phyloP scores from a whole-genome alignment of 345 rosid species.

The Euclidium syriacum region DNA sequence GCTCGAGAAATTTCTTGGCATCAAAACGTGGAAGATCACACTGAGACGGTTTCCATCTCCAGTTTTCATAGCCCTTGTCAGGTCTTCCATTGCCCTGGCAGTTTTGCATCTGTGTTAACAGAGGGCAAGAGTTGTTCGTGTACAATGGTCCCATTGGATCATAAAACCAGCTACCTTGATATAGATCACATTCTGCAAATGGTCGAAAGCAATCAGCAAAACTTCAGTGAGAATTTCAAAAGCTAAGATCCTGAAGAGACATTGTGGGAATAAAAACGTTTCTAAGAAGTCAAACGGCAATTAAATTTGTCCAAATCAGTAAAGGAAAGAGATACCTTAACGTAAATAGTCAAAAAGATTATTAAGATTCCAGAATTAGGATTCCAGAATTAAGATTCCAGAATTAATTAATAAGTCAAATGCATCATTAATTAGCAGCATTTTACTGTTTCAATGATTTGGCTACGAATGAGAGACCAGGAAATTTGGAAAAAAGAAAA shows the following conservation, averaged over 20 bases:
- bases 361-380: neutral
- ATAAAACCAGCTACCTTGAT: conserved; percentile 72
- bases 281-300: neutral
- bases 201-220: neutral
- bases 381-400: neutral
- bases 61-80: conserved; percentile 75
- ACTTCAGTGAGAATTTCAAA: neutral
- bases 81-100: conserved; percentile 98
- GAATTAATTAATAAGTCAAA: neutral
- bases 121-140: conserved; percentile 88
- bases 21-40: conserved; percentile 88
- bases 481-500: too few relatives aligned
- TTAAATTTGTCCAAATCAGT: neutral
- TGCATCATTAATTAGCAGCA: neutral
- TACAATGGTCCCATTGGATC: conserved; percentile 72
- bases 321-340: neutral
- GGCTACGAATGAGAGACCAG: neutral
- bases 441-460: neutral
- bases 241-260: neutral
- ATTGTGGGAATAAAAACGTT: too few relatives aligned
- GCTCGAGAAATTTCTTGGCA: conserved; percentile 67
- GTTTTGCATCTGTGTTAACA: conserved; percentile 90
- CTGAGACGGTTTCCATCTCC: conserved; percentile 85
- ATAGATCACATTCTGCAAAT: conserved; percentile 72
- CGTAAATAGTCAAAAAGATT: neutral